Base-by-base conservation (phyloP, 345 rosid species). In the Aurinia saxatilis region DNA sequence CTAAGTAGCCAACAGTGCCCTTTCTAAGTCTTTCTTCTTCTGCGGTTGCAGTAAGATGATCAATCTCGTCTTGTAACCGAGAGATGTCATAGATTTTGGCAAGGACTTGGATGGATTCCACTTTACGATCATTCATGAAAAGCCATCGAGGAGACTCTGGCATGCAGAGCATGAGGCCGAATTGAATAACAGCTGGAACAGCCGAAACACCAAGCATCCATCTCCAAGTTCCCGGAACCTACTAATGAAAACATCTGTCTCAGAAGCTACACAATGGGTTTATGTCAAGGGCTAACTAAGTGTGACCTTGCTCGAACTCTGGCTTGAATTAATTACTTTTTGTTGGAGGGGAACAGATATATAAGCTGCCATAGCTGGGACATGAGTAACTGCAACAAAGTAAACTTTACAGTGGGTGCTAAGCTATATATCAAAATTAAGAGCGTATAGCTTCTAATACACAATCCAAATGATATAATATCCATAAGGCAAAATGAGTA, bases 141-240 rank as follows among this genome's bases (percentile, higher is more conserved):
- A 93, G 96, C 99, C 99, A 93, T 3, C 99, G 73, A 3, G 99
- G 99, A 46, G 99, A 93, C 73, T 93, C 99, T 0, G 99, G 99
- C 90, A 93, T 66, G 70, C 72, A 90, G 10, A 90, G 74, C 95
- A 87, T 90, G 6, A 82, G 74, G 27, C 50, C 65, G 42, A 93
- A 93, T 60, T 93, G 99, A 63, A 90, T 42, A 55, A 90, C 75
- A 50, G 99, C 97, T 0, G 99, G 99, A 61, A 93, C 76, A 50
- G 77, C 96, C 15, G 99, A 81, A 60, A 90, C 87, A 18, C 99
- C 99, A 62, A 93, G 84, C 99, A 93, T 93, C 99, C 99, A 93
- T 73, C 99, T 82, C 99, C 99, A 93, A 6, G 99, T 93, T 72
- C 99, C 97, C 1, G 82, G 96, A 65, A 90, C 96, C 99, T 93